Percentiles rank a stretch among this genome's conserved stretches.
Evolutionary conservation across 2,329 filamentous ascomycete species (phyloP).

Genomic region (Paraphaeosphaeria minitans): DNA sequence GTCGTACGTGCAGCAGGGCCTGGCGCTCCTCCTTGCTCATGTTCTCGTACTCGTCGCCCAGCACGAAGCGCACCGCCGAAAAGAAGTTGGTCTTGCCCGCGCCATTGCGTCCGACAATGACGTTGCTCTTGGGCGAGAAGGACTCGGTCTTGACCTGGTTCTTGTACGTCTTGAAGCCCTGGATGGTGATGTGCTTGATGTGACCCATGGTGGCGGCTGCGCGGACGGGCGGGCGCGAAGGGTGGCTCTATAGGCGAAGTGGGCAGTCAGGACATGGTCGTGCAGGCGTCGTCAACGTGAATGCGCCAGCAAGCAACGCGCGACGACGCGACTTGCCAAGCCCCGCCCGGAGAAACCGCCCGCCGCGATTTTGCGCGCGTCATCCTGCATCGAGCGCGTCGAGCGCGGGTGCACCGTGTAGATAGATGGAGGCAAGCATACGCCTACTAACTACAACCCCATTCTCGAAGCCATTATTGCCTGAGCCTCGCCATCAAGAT

Average conservation of each 20-base stretch:
- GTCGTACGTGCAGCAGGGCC: conserved; percentile 78
- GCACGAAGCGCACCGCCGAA: conserved; percentile 95
- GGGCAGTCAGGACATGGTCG: conserved; percentile 10
- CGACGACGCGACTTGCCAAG: conserved; percentile 13
- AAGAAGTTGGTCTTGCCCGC: conserved; percentile 99
- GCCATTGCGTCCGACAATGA: conserved; percentile 98
- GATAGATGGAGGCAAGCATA: no score
- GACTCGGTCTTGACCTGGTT: conserved; percentile 98
- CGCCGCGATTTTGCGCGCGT: not conserved
- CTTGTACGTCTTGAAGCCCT: conserved; percentile 99
- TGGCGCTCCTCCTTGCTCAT: conserved; percentile 96
- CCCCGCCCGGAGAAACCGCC: not conserved
- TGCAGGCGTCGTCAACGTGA: not conserved
- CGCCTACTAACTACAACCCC: no score
- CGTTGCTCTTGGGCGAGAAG: conserved; percentile 96
- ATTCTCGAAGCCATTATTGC: no score
- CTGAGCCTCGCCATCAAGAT: no score
- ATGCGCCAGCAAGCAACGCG: not conserved
- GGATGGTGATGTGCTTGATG: conserved; percentile 99
- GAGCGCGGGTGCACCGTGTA: not conserved
- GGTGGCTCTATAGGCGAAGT: not conserved
- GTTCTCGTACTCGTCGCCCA: conserved; percentile 96
- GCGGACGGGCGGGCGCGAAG: not conserved
- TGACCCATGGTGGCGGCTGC: conserved; percentile 55
- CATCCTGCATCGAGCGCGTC: not conserved